A percentile compares a stretch with the other conserved stretches of the same genome.
phyloP scores from a whole-genome alignment of 331 rosid genomes.

The Phaseolus coccineus region DNA sequence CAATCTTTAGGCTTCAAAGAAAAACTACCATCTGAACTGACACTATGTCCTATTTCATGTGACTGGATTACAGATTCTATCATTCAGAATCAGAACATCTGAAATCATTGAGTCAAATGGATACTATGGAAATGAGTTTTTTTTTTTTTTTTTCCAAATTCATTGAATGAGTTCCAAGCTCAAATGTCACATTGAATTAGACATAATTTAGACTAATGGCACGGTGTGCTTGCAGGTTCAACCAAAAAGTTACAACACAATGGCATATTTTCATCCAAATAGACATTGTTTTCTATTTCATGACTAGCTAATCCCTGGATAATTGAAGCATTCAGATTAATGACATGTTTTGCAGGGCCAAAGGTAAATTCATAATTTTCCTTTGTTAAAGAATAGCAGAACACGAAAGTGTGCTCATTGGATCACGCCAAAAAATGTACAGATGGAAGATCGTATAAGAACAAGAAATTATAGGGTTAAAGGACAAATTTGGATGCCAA shows the following conservation, averaged over 20 bases:
- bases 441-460: background rate
- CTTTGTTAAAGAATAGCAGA: no score
- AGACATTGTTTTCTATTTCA: slow-evolving; percentile 1
- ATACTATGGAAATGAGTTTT: no score
- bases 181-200: background rate
- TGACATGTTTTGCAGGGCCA: no score
- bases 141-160: no score
- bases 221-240: background rate
- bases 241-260: background rate
- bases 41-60: background rate
- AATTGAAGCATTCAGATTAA: no score
- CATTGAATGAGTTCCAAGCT: background rate
- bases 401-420: no score
- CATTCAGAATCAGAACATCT: background rate
- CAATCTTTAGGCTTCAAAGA: background rate
- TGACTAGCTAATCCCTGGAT: background rate
- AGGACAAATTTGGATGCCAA: background rate
- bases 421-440: background rate
- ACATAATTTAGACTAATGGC: background rate
- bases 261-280: background rate
- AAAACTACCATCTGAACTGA: background rate
- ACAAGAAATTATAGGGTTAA: background rate
- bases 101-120: background rate
- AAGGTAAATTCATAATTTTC: no score
- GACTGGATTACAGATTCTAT: background rate